Evolutionary conservation across 257 asterid genomes (phyloP), one percentile per base, ranked within the genome.

Genomic region (Rubia yunnanensis): DNA sequence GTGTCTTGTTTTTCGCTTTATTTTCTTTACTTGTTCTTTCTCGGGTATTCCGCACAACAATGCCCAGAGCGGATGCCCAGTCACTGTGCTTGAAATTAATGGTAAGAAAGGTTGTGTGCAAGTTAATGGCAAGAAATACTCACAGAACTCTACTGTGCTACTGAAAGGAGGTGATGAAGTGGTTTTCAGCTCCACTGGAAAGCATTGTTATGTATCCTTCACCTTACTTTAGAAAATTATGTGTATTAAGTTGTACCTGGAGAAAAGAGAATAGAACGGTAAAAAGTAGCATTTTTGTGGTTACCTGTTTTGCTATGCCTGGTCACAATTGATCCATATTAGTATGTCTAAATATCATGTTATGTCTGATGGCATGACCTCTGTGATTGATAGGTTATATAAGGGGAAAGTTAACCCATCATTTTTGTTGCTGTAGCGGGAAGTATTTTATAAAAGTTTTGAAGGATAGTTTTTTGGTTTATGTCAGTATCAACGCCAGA

Each of bases 141-240:
- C 84, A 57, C 82, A 86, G 77, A 88, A 84, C 67, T 77, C 94
- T 57, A 83, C 86, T 18, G 73, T 88, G 73, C 84, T 81, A 69
- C 79, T 91, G 46, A 85, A 77, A 65, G 89, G 80, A 58, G 96
- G 98, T 10, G 96, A 91, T 74, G 96, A 88, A 72, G 91, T 91
- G 83, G 86, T 85, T 44, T 91, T 91, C 75, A 78, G 89, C 83
- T 76, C 77, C 20, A 75, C 85, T 26, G 94, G 85, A 30, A 79
- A 76, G 74, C 90, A 85, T 75, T 87, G 88, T 66, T 91, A 88
- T 71, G 98, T 91, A 88, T 91, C 98, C 96, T 86, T 88, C 72
- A 23, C 27, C 53, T 73, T 9, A 56, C 50, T 22, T 10, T 41
- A 7, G 26, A 44, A 41, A 26, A 9, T 44, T 64, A 11, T 31